Evolutionary conservation across 1,284 basidiomycete genomes (phyloP), one percentile per base, ranked within the genome.

Genomic region (Cutaneotrichosporon mucoides): DNA sequence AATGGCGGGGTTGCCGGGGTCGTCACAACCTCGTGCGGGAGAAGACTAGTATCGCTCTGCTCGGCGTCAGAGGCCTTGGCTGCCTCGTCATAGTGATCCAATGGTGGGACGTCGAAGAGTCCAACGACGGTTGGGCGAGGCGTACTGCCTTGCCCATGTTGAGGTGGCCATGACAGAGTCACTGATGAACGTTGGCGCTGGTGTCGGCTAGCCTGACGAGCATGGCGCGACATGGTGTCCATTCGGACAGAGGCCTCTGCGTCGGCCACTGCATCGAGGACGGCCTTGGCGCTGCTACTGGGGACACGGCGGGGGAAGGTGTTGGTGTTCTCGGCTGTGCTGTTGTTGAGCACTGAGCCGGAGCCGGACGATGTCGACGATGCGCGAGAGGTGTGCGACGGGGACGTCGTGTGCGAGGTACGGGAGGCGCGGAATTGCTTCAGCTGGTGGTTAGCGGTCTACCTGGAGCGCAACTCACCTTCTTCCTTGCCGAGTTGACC

Each of bases 391-490:
- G 51, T 34, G 66, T 63, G 12, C 41, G 42, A 33, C 36, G 38
- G 24, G 24, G 24, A 35, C 52, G 12, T 10, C 57, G 59, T 45
- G 62, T 13, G 49, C 44, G 50, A n/a, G 3, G 69, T 66, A 11
- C 70, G 66, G 8, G 68, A 66, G 11, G 73, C 73, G 24, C 74
- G 71, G 55, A 72, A 76, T 37, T 66, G 67, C 49, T 72, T 69
- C 15, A 76, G 66, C 73, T 76, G 64, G 15, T 13, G 10, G 6
- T 57, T 54, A 40, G 10, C 41, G n/a, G 12, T 24, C 24, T n/a
- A 24, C 24, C 24, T 24, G 24, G 8, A 16, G 40, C 24, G n/a
- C n/a, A 38, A 58, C 67, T 56, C 57, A 73, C 73, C 68, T 73
- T 74, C 52, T 71, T 73, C 57, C 66, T 64, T 3, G 73, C 73